Evolutionary conservation across 2,329 filamentous ascomycete species (phyloP).

Genomic region (Diaporthe australafricana): DNA sequence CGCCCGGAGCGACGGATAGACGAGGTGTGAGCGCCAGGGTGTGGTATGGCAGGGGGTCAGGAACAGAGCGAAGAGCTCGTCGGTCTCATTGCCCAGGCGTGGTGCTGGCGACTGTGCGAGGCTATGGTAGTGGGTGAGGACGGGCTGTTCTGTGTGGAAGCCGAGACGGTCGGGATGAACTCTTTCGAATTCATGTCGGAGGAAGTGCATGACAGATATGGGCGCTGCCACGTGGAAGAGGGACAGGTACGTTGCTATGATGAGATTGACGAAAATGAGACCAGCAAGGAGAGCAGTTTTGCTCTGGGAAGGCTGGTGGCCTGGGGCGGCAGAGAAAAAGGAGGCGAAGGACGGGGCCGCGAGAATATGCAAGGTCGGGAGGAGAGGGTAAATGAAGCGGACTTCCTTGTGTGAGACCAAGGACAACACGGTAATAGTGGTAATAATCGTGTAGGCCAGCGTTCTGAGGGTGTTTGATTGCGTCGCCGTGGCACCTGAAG

Average conservation of each 20-base stretch:
- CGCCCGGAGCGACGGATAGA: slow-evolving; percentile 79
- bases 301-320: slow-evolving; percentile 42
- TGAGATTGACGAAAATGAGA: slow-evolving; percentile 74
- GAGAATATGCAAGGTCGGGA: slow-evolving; percentile 87
- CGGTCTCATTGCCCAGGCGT: slow-evolving; percentile 42
- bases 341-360: slow-evolving; percentile 74
- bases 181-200: slow-evolving; percentile 79
- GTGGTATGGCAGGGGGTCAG: slow-evolving; percentile 97
- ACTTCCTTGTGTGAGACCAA: slow-evolving; percentile 95
- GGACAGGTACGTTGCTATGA: slow-evolving; percentile 80
- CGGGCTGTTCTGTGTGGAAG: slow-evolving; percentile 39
- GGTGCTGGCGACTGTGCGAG: slow-evolving; percentile 43
- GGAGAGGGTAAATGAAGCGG: slow-evolving; percentile 93
- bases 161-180: slow-evolving; percentile 59
- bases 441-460: slow-evolving; percentile 68
- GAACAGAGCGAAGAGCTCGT: slow-evolving; percentile 78
- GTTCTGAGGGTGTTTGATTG: slow-evolving; percentile 61
- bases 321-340: slow-evolving; percentile 66
- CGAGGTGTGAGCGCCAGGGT: slow-evolving; percentile 90
- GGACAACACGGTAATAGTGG: slow-evolving; percentile 75
- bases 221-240: slow-evolving; percentile 85
- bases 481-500: slow-evolving; percentile 49
- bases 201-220: slow-evolving; percentile 77
- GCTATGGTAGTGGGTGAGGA: slow-evolving; percentile 34
- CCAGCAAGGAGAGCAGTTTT: slow-evolving; percentile 67